Percentiles rank a stretch among this genome's conserved stretches.
These are phyloP conservation scores for Apostasia ramifera DNA, from an alignment of 106 monocot genomes.

Conservation along the genomic window DNA sequence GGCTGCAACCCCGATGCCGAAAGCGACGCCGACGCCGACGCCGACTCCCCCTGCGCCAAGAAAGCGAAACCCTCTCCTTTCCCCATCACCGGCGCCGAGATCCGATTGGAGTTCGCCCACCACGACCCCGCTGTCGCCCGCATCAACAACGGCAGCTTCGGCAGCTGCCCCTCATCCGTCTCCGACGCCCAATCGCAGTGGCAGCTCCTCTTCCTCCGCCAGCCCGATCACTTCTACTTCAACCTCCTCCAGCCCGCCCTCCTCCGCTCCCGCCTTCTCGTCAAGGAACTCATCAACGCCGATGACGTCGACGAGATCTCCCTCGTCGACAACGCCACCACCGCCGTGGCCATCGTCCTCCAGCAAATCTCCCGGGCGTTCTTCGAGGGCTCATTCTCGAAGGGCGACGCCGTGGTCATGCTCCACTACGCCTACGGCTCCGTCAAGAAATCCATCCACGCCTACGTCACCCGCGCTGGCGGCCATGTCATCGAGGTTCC, in stretches of 20 bases:
- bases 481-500: constrained; percentile 51
- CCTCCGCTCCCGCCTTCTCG: constrained; percentile 21
- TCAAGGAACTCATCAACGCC: constrained; percentile 34
- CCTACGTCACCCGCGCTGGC: constrained; percentile 48
- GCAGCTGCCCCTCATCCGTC: constrained; percentile 48
- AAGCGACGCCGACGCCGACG: constrained; percentile 1
- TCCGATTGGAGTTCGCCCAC: constrained; percentile 58
- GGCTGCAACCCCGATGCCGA: not conserved
- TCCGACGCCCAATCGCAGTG: constrained; percentile 27
- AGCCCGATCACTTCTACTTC: constrained; percentile 56
- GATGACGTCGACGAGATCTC: constrained; percentile 26
- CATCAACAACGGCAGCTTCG: constrained; percentile 73
- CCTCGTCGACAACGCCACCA: constrained; percentile 53
- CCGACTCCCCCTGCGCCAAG: constrained; percentile 15
- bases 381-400: constrained; percentile 28
- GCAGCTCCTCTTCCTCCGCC: constrained; percentile 43
- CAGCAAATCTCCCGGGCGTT: constrained; percentile 46
- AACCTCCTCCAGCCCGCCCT: constrained; percentile 29
- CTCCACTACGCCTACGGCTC: constrained; percentile 47
- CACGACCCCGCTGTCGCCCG: constrained; percentile 52
- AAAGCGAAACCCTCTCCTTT: constrained; percentile 8
- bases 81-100: constrained; percentile 24
- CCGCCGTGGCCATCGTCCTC: constrained; percentile 45
- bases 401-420: constrained; percentile 51
- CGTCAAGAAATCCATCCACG: constrained; percentile 60